A percentile compares a stretch with the other conserved stretches of the same genome.
Conservation (phyloP, 495 filamentous ascomycete genomes). For the Xylaria bambusicola region DNA sequence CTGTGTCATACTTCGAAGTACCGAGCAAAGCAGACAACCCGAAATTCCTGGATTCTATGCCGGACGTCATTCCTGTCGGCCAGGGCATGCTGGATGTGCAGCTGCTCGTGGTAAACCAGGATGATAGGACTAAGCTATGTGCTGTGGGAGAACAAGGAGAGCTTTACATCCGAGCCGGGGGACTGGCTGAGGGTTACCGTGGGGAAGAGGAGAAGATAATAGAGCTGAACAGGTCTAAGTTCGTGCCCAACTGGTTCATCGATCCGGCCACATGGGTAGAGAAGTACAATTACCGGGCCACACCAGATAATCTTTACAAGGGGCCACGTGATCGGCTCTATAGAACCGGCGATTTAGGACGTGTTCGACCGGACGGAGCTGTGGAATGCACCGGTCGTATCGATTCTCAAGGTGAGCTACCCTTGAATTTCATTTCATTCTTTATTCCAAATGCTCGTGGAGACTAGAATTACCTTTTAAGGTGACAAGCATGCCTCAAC, state of each 20-base stretch:
- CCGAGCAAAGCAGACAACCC: constrained; percentile 68
- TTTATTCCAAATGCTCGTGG: no score
- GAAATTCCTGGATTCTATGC: constrained; percentile 67
- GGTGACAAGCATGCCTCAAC: no score
- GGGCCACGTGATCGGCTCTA: constrained; percentile 89
- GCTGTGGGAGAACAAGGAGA: constrained; percentile 82
- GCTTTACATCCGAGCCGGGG: constrained; percentile 84
- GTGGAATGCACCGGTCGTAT: constrained; percentile 68
- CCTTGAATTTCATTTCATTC: no score
- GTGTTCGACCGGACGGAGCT: constrained; percentile 64
- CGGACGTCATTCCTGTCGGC: constrained; percentile 83
- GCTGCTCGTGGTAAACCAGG: constrained; percentile 83
- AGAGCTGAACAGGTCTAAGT: constrained; percentile 66
- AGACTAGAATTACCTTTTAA: no score
- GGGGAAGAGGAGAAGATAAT: constrained; percentile 52
- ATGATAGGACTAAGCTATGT: constrained; percentile 71
- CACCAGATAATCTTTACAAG: constrained; percentile 59
- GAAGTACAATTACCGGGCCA: no score
- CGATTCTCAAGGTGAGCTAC: constrained; percentile 87
- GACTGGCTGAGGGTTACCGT: constrained; percentile 67
- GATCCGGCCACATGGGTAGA: constrained; percentile 57
- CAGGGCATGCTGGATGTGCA: constrained; percentile 93
- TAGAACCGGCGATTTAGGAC: constrained; percentile 77
- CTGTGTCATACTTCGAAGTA: constrained; percentile 86
- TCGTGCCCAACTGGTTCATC: constrained; percentile 88